Evolutionary conservation across 2,329 filamentous ascomycete species (phyloP).

Genomic region (Cytospora piceicola): DNA sequence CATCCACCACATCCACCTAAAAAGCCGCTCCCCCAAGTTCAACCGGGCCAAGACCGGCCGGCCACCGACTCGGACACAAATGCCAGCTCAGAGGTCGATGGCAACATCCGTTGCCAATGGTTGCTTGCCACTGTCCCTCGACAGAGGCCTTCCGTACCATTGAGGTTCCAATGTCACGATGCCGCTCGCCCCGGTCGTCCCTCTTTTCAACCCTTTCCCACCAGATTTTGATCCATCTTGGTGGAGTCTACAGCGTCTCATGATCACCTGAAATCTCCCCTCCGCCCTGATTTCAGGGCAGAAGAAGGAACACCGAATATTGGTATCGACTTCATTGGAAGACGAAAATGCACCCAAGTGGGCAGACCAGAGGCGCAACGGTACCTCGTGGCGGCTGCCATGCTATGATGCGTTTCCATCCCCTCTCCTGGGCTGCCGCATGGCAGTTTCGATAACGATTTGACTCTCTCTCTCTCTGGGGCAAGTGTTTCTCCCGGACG

Average conservation of each 20-base stretch:
- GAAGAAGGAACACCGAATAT: conserved; percentile 20
- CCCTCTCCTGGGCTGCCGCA: not conserved
- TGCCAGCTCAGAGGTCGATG: conserved; percentile 23
- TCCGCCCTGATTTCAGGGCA: conserved; percentile 26
- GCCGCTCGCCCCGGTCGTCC: conserved; percentile 8
- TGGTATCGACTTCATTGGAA: conserved; percentile 25
- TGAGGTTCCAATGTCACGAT: conserved; percentile 17
- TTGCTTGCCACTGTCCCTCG: conserved; percentile 15
- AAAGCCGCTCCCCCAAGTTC: conserved; percentile 10
- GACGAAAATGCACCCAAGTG: conserved; percentile 9
- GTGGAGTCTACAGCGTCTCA: conserved; percentile 25
- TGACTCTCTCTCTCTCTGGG: no score
- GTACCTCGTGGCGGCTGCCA: conserved; percentile 18
- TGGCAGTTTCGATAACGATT: not conserved
- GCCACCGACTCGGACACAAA: conserved; percentile 26
- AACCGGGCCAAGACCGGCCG: conserved; percentile 22
- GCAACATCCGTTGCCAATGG: conserved; percentile 21
- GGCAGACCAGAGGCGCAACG: conserved; percentile 10
- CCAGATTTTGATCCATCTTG: conserved; percentile 12
- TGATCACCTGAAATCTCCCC: conserved; percentile 23
- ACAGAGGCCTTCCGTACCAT: conserved; percentile 9
- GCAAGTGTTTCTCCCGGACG: not conserved
- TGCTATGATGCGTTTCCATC: not conserved
- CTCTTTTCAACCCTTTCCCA: conserved; percentile 21
- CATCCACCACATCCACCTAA: conserved; percentile 19